phyloP scores from a whole-genome alignment of 2,329 filamentous ascomycete genomes.

The Aspergillus neotritici region DNA sequence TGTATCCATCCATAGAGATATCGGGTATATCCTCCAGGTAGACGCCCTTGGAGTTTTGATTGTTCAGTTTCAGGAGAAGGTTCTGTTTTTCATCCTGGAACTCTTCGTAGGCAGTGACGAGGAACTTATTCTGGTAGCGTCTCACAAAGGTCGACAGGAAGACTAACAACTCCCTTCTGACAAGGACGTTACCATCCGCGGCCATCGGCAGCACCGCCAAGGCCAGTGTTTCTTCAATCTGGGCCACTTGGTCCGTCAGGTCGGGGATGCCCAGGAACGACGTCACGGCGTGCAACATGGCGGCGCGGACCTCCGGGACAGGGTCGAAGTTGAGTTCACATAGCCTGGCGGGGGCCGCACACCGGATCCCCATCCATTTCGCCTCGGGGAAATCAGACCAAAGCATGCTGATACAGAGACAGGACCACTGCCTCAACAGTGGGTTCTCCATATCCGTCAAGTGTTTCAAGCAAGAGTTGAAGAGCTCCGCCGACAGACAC shows the following conservation, averaged over 20 bases:
- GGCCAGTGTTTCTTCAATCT: constrained; percentile 85
- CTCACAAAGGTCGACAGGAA: constrained; percentile 90
- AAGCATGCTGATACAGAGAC: constrained; percentile 88
- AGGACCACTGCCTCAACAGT: constrained; percentile 88
- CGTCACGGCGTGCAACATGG: constrained; percentile 88
- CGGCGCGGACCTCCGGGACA: constrained; percentile 85
- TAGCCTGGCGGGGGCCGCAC: constrained; percentile 75
- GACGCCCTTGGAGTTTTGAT: constrained; percentile 18
- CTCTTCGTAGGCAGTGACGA: constrained; percentile 88
- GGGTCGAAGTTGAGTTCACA: constrained; percentile 76
- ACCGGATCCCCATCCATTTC: constrained; percentile 91
- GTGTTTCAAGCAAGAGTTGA: constrained; percentile 79
- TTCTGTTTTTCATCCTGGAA: constrained; percentile 76
- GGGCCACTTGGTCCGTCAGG: constrained; percentile 80
- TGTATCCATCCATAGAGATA: constrained; percentile 19
- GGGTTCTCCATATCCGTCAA: constrained; percentile 81
- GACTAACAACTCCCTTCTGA: constrained; percentile 85
- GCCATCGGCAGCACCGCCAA: constrained; percentile 86
- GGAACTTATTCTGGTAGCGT: constrained; percentile 85
- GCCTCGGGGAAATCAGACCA: constrained; percentile 89
- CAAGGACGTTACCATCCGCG: constrained; percentile 88
- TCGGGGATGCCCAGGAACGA: constrained; percentile 92
- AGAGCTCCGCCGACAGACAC: constrained; percentile 83
- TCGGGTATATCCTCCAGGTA: constrained; percentile 16
- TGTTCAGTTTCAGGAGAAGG: constrained; percentile 49